A percentile compares a stretch with the other conserved stretches of the same genome.
Conservation (phyloP, 176 grass and related monocot species). For the Pontederia crassipes region DNA sequence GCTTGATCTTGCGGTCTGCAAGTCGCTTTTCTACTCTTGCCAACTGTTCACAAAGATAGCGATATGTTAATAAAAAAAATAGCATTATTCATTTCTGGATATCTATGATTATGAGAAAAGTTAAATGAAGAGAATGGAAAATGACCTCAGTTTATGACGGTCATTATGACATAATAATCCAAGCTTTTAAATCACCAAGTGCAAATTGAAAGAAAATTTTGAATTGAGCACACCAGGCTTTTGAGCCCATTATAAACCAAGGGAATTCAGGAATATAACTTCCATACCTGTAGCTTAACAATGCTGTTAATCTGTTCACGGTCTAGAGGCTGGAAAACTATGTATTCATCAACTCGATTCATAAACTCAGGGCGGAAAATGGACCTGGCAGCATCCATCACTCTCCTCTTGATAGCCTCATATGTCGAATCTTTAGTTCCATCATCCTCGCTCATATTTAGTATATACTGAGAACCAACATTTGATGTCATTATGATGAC, state of each 20-base stretch:
- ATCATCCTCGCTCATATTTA: constrained; percentile 76
- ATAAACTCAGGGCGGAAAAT: constrained; percentile 95
- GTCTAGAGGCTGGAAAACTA: constrained; percentile 90
- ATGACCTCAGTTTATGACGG: neutral
- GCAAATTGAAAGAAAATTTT: no score
- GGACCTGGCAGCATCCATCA: constrained; percentile 94
- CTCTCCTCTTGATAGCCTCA: constrained; percentile 77
- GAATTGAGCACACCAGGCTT: neutral
- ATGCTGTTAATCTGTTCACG: constrained; percentile 74
- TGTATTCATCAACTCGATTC: constrained; percentile 94
- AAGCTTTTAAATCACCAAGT: no score
- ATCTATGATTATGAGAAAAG: neutral
- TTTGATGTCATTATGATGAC: constrained; percentile 99
- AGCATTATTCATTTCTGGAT: neutral
- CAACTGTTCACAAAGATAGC: constrained; percentile 37
- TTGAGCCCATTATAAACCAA: neutral
- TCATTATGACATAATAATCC: neutral
- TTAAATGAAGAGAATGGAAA: neutral
- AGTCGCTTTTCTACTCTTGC: constrained; percentile 76
- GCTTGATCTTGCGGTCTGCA: constrained; percentile 80
- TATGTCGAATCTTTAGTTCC: constrained; percentile 47
- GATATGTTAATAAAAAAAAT: neutral
- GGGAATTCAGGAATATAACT: neutral
- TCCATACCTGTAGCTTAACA: constrained; percentile 72
- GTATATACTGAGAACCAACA: constrained; percentile 89